Base-by-base conservation (phyloP, 176 grass and related monocot genomes). In the Aegilops longissima region DNA sequence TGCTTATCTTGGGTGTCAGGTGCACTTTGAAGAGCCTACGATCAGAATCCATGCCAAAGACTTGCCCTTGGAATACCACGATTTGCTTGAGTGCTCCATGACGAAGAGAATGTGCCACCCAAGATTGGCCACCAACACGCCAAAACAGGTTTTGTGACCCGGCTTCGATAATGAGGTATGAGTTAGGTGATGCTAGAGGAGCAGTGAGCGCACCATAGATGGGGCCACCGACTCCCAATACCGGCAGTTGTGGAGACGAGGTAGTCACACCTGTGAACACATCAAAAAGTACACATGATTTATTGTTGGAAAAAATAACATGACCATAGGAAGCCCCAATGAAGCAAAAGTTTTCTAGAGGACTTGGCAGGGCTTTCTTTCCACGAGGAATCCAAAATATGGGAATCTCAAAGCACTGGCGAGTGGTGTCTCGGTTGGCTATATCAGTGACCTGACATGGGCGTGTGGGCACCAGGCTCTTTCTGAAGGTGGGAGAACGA, bases 241-340 rank as follows among this genome's bases (percentile, higher is more conserved):
- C 30, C 0, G 31, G 66, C 3, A 34, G 66, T 35, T 69, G 14
- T 20, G 66, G 66, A 35, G 66, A 20, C 8, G 31, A 67, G 29
- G 16, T 30, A 34, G 27, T 34, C 0, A 17, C 65, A 2, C 14
- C 1, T 67, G 13, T 67, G 0, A 67, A 34, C 65, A 67, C 13
- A 67, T 67, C 13, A 69, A 69, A 35, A 36, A 69, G 0, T 13
- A 33, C 5, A 33, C 12, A 36, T 21, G 66, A 36, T 36, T 20
- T 36, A 4, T 70, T 21, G 14, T 4, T 1, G 18, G 18, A 24
- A 20, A 78, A 88, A 65, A 90, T 90, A 73, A 90, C 82, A 36
- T 88, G 79, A 16, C 88, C 92, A 40, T 70, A 77, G 52, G 86
- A 88, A 78, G 62, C 79, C 18, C 88, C 88, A 8, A 49, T 49